Evolutionary conservation across 305 asterid species (phyloP).

Genomic region (Rubia peregrina): DNA sequence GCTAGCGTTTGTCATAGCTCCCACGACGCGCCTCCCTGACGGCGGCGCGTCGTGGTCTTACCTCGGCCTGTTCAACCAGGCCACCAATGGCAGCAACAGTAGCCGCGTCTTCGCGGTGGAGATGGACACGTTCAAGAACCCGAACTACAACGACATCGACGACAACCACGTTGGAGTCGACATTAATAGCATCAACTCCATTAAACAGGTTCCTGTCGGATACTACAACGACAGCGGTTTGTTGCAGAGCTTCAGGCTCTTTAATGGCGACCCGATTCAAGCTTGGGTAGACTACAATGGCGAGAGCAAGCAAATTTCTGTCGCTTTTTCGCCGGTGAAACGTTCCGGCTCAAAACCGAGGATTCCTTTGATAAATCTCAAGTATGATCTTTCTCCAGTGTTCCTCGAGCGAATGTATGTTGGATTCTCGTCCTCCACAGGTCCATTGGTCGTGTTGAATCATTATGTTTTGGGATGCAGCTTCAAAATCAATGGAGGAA

Average conservation of each 20-base stretch:
- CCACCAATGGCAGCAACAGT: background rate
- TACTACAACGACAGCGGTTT: background rate
- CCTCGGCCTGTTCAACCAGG: conserved; percentile 4
- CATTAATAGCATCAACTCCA: background rate
- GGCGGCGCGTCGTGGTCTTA: conserved; percentile 1
- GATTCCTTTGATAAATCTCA: background rate
- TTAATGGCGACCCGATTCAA: background rate
- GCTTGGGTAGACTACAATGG: conserved; percentile 8
- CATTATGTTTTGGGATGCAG: conserved; percentile 9
- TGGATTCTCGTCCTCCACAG: background rate
- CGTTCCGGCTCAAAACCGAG: background rate
- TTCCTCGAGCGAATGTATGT: background rate
- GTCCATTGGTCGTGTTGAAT: background rate
- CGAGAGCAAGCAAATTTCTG: background rate
- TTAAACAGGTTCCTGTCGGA: background rate
- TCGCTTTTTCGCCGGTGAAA: background rate
- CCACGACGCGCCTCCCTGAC: background rate
- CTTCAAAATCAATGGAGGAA: background rate
- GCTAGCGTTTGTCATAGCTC: conserved; percentile 2
- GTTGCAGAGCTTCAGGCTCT: background rate
- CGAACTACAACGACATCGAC: background rate
- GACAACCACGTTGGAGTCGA: conserved; percentile 8
- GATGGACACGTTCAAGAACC: conserved; percentile 7
- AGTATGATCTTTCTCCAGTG: background rate
- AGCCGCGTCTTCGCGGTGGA: background rate